A percentile compares a stretch with the other conserved stretches of the same genome.
Conservation (phyloP, 2,329 filamentous ascomycete genomes). For the Aspergillus spinulosporus region DNA sequence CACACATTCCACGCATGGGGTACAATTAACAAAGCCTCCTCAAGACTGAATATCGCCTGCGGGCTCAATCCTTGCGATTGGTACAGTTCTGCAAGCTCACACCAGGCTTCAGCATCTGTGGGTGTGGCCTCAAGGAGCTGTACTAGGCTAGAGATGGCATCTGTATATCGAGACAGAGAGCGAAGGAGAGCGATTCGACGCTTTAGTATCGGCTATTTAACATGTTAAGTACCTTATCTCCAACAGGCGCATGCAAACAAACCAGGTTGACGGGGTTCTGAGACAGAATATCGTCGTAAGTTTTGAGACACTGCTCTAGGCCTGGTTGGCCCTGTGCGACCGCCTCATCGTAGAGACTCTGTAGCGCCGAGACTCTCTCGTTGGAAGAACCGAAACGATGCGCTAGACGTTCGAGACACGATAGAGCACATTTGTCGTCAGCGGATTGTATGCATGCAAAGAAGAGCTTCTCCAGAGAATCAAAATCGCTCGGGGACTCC, state of each 20-base stretch:
- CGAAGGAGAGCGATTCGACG: conserved; percentile 76
- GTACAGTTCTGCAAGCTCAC: conserved; percentile 87
- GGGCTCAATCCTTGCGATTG: conserved; percentile 72
- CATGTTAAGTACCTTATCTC: conserved; percentile 31
- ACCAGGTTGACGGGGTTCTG: conserved; percentile 79
- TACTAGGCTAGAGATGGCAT: conserved; percentile 73
- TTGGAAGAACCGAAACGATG: conserved; percentile 80
- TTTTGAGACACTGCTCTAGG: conserved; percentile 68
- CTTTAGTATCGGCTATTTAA: conserved; percentile 73
- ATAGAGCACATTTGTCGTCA: conserved; percentile 73
- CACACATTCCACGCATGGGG: conserved; percentile 95
- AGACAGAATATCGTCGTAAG: conserved; percentile 74
- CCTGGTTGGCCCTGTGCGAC: conserved; percentile 65
- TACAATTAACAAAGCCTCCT: conserved; percentile 82
- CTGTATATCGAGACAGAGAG: conserved; percentile 66
- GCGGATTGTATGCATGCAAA: conserved; percentile 80
- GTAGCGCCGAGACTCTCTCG: conserved; percentile 80
- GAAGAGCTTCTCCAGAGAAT: conserved; percentile 81
- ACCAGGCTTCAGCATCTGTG: conserved; percentile 90
- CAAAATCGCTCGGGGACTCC: conserved; percentile 81
- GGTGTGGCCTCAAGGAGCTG: conserved; percentile 78
- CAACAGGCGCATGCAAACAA: conserved; percentile 37
- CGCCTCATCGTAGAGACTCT: conserved; percentile 82
- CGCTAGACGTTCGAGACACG: conserved; percentile 73
- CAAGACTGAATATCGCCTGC: conserved; percentile 83